Percentiles rank a stretch among this genome's conserved stretches.
Conservation (phyloP, 2,329 filamentous ascomycete genomes). For the Aspergillus alliaceus region DNA sequence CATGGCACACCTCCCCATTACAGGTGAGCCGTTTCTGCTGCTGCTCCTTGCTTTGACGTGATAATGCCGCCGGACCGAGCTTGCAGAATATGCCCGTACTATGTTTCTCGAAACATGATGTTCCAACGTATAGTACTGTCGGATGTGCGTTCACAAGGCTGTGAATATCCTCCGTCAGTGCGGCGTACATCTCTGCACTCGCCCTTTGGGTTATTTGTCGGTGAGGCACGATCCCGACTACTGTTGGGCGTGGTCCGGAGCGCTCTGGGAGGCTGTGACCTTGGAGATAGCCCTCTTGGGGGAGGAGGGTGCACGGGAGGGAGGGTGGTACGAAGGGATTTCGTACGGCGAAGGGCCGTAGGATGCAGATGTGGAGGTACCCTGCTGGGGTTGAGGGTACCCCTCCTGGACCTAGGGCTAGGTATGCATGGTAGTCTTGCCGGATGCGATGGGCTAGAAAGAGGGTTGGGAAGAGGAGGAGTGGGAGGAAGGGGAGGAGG, state of each 20-base stretch:
- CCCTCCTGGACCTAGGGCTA: constrained; percentile 76
- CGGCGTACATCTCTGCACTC: constrained; percentile 53
- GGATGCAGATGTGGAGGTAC: constrained; percentile 71
- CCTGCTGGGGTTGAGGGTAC: constrained; percentile 72
- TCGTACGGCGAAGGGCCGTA: constrained; percentile 69
- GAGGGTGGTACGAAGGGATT: constrained; percentile 66
- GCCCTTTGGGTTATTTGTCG: constrained; percentile 72
- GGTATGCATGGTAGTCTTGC: constrained; percentile 64
- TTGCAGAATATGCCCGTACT: constrained; percentile 71
- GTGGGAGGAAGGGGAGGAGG: constrained; percentile 11
- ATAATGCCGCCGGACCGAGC: constrained; percentile 27
- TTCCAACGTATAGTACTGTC: constrained; percentile 58
- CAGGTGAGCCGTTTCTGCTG: constrained; percentile 23
- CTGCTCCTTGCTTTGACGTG: constrained; percentile 1
- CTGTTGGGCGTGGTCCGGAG: constrained; percentile 62
- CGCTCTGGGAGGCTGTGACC: constrained; percentile 58
- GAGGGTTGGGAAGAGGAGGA: constrained; percentile 50
- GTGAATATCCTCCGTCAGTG: constrained; percentile 56
- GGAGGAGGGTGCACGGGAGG: constrained; percentile 52
- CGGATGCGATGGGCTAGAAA: constrained; percentile 61
- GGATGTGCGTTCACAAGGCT: constrained; percentile 51
- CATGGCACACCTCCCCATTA: constrained; percentile 78
- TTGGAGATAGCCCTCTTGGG: constrained; percentile 60
- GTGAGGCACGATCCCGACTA: constrained; percentile 78
- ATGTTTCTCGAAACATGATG: constrained; percentile 79